phyloP scores from a whole-genome alignment of 495 filamentous ascomycete species.

The Clohesyomyces aquaticus region DNA sequence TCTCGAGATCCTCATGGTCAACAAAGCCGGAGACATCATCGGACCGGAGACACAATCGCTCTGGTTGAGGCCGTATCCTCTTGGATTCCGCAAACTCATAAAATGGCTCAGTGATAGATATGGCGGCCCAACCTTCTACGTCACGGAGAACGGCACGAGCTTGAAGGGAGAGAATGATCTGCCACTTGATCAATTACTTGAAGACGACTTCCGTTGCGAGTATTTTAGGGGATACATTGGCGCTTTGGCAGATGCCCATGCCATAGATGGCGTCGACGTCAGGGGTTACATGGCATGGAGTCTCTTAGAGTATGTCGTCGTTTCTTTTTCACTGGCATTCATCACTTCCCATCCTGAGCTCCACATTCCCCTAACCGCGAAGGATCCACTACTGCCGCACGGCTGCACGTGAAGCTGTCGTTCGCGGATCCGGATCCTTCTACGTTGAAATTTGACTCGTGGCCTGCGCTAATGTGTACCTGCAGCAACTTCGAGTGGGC shows the following conservation, averaged over 20 bases:
- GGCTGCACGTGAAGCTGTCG: not conserved
- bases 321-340: not conserved
- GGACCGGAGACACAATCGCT: conserved; percentile 75
- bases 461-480: conserved; percentile 26
- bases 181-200: conserved; percentile 65
- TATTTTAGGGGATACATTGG: conserved; percentile 75
- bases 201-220: conserved; percentile 74
- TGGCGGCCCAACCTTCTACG: conserved; percentile 72
- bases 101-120: conserved; percentile 81
- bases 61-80: conserved; percentile 72
- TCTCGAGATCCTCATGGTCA: conserved; percentile 66
- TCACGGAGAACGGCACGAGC: conserved; percentile 81
- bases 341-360: too few relatives aligned
- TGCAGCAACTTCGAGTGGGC: conserved; percentile 64
- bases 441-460: not conserved
- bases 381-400: not conserved
- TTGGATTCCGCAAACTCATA: conserved; percentile 75
- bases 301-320: conserved; percentile 64
- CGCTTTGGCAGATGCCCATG: conserved; percentile 69
- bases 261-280: conserved; percentile 71
- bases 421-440: not conserved
- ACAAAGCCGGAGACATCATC: conserved; percentile 67
- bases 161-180: conserved; percentile 79
- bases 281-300: conserved; percentile 79
- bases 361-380: too few relatives aligned